A percentile compares a stretch with the other conserved stretches of the same genome.
Evolutionary conservation across 2,329 filamentous ascomycete species (phyloP).

Genomic region (Clonostachys rhizophaga): DNA sequence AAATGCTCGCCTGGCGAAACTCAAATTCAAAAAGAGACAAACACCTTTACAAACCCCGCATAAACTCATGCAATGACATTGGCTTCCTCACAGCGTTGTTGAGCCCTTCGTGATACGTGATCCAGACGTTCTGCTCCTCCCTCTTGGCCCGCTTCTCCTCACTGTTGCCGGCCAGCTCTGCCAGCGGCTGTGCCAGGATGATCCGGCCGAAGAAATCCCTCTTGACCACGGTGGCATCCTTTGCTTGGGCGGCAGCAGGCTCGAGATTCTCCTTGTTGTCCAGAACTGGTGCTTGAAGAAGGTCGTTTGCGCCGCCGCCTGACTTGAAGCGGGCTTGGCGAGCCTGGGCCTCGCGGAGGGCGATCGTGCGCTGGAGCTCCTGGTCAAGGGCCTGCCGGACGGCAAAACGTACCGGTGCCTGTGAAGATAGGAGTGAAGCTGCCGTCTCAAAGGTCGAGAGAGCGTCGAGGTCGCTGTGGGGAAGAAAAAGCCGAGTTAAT

Average conservation of each 20-base stretch:
- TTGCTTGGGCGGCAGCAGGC: conserved; percentile 17
- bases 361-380: conserved; percentile 73
- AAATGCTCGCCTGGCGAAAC: no score
- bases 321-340: conserved; percentile 61
- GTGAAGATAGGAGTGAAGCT: conserved; percentile 47
- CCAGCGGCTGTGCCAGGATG: conserved; percentile 38
- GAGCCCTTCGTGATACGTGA: conserved; percentile 84
- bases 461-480: conserved; percentile 62
- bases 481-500: background rate
- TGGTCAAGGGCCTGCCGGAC: conserved; percentile 91
- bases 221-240: conserved; percentile 45
- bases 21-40: background rate
- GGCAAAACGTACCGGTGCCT: conserved; percentile 79
- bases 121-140: conserved; percentile 66
- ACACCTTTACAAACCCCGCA: conserved; percentile 53
- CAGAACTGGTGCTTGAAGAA: conserved; percentile 9
- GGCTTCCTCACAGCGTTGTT: conserved; percentile 91
- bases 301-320: conserved; percentile 26
- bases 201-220: conserved; percentile 84
- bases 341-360: conserved; percentile 60
- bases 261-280: conserved; percentile 31
- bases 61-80: conserved; percentile 73
- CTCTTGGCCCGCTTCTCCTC: conserved; percentile 24
- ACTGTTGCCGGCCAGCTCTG: conserved; percentile 33
- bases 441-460: conserved; percentile 72